Evolutionary conservation across 1,284 basidiomycete genomes (phyloP).

Genomic region (Vanrija humicola): DNA sequence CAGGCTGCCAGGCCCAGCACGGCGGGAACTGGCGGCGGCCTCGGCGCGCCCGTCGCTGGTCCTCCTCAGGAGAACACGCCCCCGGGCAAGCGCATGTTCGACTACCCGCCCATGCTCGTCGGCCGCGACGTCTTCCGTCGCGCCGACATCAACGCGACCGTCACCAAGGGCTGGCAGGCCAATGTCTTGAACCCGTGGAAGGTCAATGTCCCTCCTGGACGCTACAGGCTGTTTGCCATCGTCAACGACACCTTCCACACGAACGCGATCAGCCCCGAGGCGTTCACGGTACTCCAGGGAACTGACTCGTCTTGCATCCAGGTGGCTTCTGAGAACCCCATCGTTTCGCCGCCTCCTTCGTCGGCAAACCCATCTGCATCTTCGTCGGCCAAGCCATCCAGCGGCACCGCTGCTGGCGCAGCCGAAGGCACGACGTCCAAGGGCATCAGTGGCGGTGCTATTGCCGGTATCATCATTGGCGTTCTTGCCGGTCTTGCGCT

Average conservation of each 20-base stretch:
- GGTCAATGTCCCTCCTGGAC: slow-evolving; percentile 28
- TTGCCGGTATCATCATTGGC: slow-evolving; percentile 42
- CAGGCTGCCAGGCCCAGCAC: background rate
- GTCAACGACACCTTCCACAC: slow-evolving; percentile 16
- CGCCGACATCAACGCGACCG: slow-evolving; percentile 22
- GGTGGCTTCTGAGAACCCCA: slow-evolving; percentile 1
- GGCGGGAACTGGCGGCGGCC: background rate
- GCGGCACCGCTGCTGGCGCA: background rate
- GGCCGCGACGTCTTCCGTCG: slow-evolving; percentile 3
- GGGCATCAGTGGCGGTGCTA: slow-evolving; percentile 31
- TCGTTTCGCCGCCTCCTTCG: background rate
- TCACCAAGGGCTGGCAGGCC: slow-evolving; percentile 20
- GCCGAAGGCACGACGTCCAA: slow-evolving; percentile 1
- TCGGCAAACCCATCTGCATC: background rate
- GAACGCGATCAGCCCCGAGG: background rate
- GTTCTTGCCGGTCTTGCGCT: slow-evolving; percentile 26
- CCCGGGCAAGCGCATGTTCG: background rate
- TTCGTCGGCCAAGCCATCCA: background rate
- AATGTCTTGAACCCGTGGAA: slow-evolving; percentile 19
- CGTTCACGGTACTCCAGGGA: slow-evolving; percentile 29
- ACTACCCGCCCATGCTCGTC: background rate
- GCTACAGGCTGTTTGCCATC: slow-evolving; percentile 30
- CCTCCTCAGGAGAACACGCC: background rate
- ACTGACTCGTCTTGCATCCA: slow-evolving; percentile 30
- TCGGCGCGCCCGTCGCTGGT: background rate